Conservation (phyloP, 257 asterid species). For the Asclepias syriaca region DNA sequence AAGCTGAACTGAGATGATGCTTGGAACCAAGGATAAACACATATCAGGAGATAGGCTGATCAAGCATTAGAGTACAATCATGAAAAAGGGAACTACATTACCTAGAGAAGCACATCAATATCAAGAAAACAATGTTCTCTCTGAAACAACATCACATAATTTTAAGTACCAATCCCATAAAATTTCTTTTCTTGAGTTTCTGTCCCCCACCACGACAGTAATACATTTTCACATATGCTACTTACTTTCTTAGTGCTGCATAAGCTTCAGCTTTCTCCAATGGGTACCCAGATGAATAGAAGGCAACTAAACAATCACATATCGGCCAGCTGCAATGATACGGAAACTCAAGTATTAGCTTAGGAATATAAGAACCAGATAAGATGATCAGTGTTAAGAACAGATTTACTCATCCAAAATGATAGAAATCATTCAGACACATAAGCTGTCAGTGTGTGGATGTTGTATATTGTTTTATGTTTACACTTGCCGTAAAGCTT, state of each 20-base stretch:
- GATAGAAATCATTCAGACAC: too few relatives aligned
- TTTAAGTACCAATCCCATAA: not conserved
- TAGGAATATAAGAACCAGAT: too few relatives aligned
- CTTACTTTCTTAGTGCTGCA: constrained; percentile 84
- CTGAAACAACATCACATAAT: not conserved
- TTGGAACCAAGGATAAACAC: not conserved
- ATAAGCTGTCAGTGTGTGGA: too few relatives aligned
- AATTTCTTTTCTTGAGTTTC: not conserved
- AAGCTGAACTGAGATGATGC: not conserved
- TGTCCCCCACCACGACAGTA: not conserved
- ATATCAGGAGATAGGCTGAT: not conserved
- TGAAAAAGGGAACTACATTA: not conserved
- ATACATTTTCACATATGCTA: not conserved
- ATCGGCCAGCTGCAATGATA: constrained; percentile 73
- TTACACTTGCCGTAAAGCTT: too few relatives aligned
- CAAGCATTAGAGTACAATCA: not conserved
- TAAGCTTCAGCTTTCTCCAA: constrained; percentile 85
- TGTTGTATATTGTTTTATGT: too few relatives aligned
- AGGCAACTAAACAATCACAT: constrained; percentile 94
- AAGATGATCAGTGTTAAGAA: too few relatives aligned
- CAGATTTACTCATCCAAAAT: too few relatives aligned
- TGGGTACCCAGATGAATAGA: constrained; percentile 80
- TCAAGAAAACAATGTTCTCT: not conserved
- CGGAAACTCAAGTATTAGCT: constrained; percentile 2
- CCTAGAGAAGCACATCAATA: not conserved